phyloP scores from a whole-genome alignment of 495 filamentous ascomycete species.

The Aspergillus nidulans region DNA sequence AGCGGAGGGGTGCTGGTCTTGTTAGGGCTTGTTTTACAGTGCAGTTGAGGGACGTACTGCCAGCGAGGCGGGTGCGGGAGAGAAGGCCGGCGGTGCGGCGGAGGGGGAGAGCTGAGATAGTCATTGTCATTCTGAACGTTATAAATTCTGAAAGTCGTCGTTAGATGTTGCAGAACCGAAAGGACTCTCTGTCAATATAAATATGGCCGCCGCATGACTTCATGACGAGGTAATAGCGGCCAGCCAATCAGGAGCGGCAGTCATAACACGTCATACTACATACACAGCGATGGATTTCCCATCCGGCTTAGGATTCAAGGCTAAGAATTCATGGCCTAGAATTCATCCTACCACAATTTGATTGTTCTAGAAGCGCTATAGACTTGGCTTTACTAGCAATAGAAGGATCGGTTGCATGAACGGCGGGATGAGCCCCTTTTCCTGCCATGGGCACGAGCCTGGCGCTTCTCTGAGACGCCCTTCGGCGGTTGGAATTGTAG shows the following conservation, averaged over 20 bases:
- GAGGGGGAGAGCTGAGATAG: background rate
- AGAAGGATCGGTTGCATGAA: background rate
- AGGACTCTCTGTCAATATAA: no score
- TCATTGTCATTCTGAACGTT: no score
- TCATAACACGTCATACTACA: background rate
- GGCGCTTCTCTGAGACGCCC: no score
- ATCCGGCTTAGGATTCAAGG: no score
- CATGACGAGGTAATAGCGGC: background rate
- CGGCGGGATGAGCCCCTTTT: background rate
- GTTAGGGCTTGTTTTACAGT: background rate
- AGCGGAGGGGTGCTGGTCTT: background rate
- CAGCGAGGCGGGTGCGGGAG: background rate
- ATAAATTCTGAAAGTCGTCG: no score
- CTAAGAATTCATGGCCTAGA: no score
- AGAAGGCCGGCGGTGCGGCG: background rate
- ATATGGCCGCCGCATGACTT: background rate
- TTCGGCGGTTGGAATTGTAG: no score
- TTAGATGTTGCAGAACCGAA: no score
- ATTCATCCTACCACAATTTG: background rate
- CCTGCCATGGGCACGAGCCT: no score
- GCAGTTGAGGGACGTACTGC: background rate
- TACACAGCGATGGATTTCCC: no score
- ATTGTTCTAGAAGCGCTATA: background rate
- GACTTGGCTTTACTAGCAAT: background rate
- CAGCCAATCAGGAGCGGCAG: background rate